phyloP scores from a whole-genome alignment of 2,329 filamentous ascomycete genomes.

The Diaporthe longicolla region DNA sequence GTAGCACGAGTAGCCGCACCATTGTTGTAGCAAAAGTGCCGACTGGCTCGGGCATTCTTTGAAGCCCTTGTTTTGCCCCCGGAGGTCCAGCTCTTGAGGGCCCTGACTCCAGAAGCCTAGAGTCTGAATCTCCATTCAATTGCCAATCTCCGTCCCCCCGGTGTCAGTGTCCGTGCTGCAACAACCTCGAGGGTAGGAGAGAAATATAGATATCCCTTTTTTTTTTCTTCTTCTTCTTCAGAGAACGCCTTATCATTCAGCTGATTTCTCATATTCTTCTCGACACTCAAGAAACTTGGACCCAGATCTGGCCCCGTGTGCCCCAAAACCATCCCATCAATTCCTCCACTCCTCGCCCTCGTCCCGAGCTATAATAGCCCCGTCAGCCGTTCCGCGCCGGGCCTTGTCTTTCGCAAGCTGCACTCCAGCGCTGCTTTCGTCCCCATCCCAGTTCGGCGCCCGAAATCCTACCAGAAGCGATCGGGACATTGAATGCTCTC shows the following conservation, averaged over 20 bases:
- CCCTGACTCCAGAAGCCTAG: constrained; percentile 26
- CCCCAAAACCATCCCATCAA: background rate
- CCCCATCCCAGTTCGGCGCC: constrained; percentile 33
- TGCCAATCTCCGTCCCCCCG: constrained; percentile 32
- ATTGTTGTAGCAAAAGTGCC: constrained; percentile 14
- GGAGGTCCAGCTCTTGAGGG: background rate
- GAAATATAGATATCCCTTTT: constrained; percentile 34
- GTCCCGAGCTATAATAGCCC: constrained; percentile 33
- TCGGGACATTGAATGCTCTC: background rate
- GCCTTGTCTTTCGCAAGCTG: constrained; percentile 27
- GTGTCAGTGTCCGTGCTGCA: constrained; percentile 27
- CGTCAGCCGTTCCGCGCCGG: constrained; percentile 29
- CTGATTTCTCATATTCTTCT: background rate
- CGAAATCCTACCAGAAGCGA: constrained; percentile 12
- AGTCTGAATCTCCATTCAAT: constrained; percentile 31
- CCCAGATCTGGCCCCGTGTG: background rate
- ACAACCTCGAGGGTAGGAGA: constrained; percentile 23
- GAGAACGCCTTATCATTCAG: background rate
- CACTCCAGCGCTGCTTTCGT: constrained; percentile 28
- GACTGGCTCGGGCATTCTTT: constrained; percentile 30
- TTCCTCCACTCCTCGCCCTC: constrained; percentile 10
- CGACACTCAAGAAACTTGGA: background rate
- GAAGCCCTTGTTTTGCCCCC: constrained; percentile 13
- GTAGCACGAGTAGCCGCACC: background rate
- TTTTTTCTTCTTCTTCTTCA: no score